Evolutionary conservation across 1,139 yeast species (phyloP).

Genomic region (Lodderomyces metapsilosis): DNA sequence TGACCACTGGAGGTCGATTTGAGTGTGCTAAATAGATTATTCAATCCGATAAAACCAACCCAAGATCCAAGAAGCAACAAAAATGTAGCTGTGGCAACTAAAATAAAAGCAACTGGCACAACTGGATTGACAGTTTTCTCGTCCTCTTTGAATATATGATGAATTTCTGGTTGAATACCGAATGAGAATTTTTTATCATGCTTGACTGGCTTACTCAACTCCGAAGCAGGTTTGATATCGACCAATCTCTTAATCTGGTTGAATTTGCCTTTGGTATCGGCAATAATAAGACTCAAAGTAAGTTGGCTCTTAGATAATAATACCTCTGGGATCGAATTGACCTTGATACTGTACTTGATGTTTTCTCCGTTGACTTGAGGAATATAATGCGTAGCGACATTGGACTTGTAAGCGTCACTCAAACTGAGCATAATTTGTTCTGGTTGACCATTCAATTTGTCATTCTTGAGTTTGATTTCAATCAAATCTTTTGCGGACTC

Average conservation of each 20-base stretch:
- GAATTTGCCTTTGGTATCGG: constrained; percentile 21
- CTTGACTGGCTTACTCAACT: constrained; percentile 23
- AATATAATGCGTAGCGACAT: constrained; percentile 24
- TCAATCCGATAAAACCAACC: constrained; percentile 40
- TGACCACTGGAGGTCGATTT: constrained; percentile 26
- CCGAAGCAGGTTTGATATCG: constrained; percentile 33
- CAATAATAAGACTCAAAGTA: constrained; percentile 33
- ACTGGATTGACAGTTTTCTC: constrained; percentile 54
- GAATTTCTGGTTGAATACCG: constrained; percentile 63
- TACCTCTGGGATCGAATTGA: constrained; percentile 34
- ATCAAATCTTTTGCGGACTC: constrained; percentile 35
- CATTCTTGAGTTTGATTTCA: constrained; percentile 24
- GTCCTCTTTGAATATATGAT: constrained; percentile 60
- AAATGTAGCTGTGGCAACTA: constrained; percentile 41
- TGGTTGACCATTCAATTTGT: constrained; percentile 20
- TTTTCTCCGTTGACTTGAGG: constrained; percentile 23
- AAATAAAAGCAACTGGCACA: constrained; percentile 55
- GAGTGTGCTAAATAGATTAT: constrained; percentile 40
- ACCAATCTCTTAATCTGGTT: constrained; percentile 31
- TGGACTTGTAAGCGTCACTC: constrained; percentile 26
- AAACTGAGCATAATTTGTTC: constrained; percentile 26
- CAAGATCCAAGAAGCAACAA: constrained; percentile 48
- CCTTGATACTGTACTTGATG: constrained; percentile 28
- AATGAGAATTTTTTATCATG: constrained; percentile 38
- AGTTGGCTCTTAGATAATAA: constrained; percentile 36